Evolutionary conservation across 495 filamentous ascomycete genomes (phyloP).

Genomic region (Penicillium malachiteum): DNA sequence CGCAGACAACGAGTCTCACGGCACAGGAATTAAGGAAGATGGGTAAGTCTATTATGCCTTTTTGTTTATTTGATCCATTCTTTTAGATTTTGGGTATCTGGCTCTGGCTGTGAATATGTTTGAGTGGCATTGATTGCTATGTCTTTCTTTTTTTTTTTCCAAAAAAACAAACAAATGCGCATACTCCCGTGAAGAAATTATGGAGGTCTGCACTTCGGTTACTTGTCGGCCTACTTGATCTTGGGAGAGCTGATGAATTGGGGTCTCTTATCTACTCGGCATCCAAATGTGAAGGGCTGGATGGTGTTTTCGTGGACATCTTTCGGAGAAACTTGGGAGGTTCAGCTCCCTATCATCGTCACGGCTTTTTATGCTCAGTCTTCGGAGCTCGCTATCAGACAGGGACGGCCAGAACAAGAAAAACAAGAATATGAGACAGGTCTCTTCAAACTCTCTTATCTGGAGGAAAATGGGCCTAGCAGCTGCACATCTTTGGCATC

Average conservation of each 20-base stretch:
- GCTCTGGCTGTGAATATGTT: constrained; percentile 6
- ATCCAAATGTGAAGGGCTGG: neutral
- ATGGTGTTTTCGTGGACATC: neutral
- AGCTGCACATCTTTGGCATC: constrained; percentile 3
- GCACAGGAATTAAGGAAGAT: constrained; percentile 90
- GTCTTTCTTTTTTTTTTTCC: neutral
- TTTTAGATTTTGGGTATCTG: constrained; percentile 5
- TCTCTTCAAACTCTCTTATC: neutral
- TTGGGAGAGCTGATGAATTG: neutral
- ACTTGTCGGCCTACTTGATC: neutral
- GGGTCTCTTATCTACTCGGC: neutral
- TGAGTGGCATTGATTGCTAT: constrained; percentile 17
- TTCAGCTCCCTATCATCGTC: neutral
- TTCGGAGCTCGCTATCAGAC: neutral
- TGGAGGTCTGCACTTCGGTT: neutral
- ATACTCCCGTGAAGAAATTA: too few relatives aligned
- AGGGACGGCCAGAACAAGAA: neutral
- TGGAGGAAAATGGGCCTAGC: neutral
- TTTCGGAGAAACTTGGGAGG: neutral
- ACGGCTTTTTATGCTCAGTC: neutral
- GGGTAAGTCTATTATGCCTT: constrained; percentile 72
- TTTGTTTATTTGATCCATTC: constrained; percentile 25
- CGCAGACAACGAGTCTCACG: constrained; percentile 39
- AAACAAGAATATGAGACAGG: neutral
- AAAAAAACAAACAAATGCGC: too few relatives aligned